Evolutionary conservation across 495 filamentous ascomycete species (phyloP).

Genomic region (Patellaria atrata): DNA sequence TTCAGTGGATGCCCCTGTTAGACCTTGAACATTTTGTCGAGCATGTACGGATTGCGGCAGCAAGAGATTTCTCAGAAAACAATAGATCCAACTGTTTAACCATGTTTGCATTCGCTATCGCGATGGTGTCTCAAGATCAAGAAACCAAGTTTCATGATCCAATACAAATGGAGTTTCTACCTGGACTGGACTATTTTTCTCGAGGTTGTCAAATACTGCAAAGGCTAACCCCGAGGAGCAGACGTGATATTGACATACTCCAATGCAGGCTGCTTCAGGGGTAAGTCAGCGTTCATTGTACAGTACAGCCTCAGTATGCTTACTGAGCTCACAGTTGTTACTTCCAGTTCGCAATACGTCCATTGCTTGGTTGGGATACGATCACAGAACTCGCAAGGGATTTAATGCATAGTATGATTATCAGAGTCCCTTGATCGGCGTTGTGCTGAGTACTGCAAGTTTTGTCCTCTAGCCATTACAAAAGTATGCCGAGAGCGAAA

Average conservation of each 20-base stretch:
- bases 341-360: conserved; percentile 10
- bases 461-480: conserved; percentile 4
- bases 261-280: conserved; percentile 13
- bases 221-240: conserved; percentile 8
- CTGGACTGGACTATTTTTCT: conserved; percentile 12
- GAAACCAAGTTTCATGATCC: conserved; percentile 6
- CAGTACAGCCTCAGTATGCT: too few relatives aligned
- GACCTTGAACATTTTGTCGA: conserved; percentile 6
- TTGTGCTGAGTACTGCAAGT: too few relatives aligned
- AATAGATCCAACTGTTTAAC: conserved; percentile 9
- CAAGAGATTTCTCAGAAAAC: conserved; percentile 1
- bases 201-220: conserved; percentile 10
- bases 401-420: conserved; percentile 14
- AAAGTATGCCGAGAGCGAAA: conserved; percentile 5
- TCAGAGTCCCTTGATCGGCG: too few relatives aligned
- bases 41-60: conserved; percentile 4
- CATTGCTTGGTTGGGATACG: conserved; percentile 9
- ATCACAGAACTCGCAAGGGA: conserved; percentile 12
- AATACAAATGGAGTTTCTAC: too few relatives aligned
- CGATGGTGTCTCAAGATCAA: conserved; percentile 12
- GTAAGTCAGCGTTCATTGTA: too few relatives aligned
- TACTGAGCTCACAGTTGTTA: too few relatives aligned
- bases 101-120: conserved; percentile 8
- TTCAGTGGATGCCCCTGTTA: conserved; percentile 14
- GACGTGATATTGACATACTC: conserved; percentile 5